Base-by-base conservation (phyloP, 768 basidiomycete genomes). In the Lactarius psammicola region DNA sequence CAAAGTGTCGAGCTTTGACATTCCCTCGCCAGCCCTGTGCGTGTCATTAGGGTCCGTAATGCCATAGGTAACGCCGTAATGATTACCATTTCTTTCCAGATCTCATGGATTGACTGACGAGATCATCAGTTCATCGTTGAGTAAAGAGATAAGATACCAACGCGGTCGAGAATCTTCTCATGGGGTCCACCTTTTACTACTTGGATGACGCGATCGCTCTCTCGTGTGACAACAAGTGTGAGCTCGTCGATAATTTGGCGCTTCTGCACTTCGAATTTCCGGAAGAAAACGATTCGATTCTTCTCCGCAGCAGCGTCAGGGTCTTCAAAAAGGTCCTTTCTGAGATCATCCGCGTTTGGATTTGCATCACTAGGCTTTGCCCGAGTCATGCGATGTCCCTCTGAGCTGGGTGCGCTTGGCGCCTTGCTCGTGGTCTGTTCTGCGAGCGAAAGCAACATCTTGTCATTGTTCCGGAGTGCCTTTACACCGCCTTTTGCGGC, bases 11-110 rank as follows among this genome's bases (percentile, higher is more conserved):
- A 13, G 66, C 66, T 34, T 67, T 67, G 36, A 67, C 67, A 36
- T 60, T 68, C 31, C 68, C 68, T 20, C 65, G 56, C 68, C 68
- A 38, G 73, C 73, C 51, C 63, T 38, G 36, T 64, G 6, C 6
- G 15, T 3, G 20, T 62, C 49, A 40, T 15, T 10, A 15, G 13
- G n/a, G n/a, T 23, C 46, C 13, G 4, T 11, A 2, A n/a, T 8
- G 20, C 30, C 7, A 62, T 26, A 51, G n/a, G n/a, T 42, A 1
- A 5, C 20, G 4, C 9, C 2, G n/a, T n/a, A n/a, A n/a, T n/a
- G n/a, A n/a, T n/a, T 6, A 73, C 75, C 74, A 74, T 74, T 38
- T 75, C 73, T 51, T 46, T 70, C 71, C 72, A 73, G 44, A 59
- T 58, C 34, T 56, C 53, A 44, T 60, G 59, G 17, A 30, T 53